Evolutionary conservation across 2,329 filamentous ascomycete species (phyloP), one percentile per base, ranked within the genome.

Genomic region (Penicillium sp.): DNA sequence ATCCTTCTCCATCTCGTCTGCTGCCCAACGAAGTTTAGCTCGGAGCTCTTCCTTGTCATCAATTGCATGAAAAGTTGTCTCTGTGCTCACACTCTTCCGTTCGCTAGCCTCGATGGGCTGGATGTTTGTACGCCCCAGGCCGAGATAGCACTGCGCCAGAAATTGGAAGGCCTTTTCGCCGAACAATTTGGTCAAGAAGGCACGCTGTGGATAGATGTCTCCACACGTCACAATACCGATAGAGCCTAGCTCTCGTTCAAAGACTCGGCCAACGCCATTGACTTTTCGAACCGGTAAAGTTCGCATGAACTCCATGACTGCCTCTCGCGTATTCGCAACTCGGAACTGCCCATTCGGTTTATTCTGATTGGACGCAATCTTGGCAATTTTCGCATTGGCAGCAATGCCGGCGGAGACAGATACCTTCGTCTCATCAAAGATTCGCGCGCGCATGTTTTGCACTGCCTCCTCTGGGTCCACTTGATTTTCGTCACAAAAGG

Each of bases 361-460:
- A 72, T 97, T 96, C 70, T 88, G 84, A 67, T 99, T 96, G 16
- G 90, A 95, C 63, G 88, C 90, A 29, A 99, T 96, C 73, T 99
- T 99, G 28, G 94, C 93, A 13, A 99, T 79, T 67, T 91, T 93
- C 0, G 92, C 87, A 70, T 99, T 99, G 1, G 90, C 88, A 0
- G 91, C 93, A 54, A 99, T 96, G 0, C 94, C 94, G 0, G 93
- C 94, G 15, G 92, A 96, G 3, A 99, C 87, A 0, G 92, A 96
- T 51, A 99, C 86, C 36, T 87, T 85, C 0, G 90, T 88, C 64
- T 83, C 85, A 54, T 89, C 82, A 34, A 87, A 79, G 1, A 99
- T 84, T 64, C 95, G 85, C 10, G 79, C 79, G 9, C 94, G 85
- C 76, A 97, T 84, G 62, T 92, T 85, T 42, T 84, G 79, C 12